Base-by-base conservation (phyloP, 2,329 filamentous ascomycete species). In the Colletotrichum tropicale region DNA sequence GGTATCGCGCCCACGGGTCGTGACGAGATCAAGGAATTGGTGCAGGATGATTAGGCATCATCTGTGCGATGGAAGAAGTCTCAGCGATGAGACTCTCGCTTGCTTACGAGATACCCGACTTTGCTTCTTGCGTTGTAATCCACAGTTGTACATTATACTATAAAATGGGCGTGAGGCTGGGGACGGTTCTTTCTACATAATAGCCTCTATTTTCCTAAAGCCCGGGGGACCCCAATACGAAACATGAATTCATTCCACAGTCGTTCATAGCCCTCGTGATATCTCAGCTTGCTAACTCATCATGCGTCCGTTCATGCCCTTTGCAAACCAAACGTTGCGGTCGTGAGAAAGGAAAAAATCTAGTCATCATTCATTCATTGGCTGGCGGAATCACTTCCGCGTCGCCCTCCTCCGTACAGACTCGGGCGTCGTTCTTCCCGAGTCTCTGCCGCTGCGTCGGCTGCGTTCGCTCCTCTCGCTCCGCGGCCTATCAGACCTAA, bases 11-110 rank as follows among this genome's bases (percentile, higher is more conserved):
- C 85, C 10, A 88, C 85, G 18, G 85, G 85, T 73, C 64, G 73
- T 8, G 91, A 89, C 78, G 91, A 92, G 82, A 93, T 93, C 72
- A 93, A 93, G 82, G 91, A 93, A 82, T 81, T 93, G 79, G 90
- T 93, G 5, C 91, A 93, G 82, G 91, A 93, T 78, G 91, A 93
- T 80, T 91, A 80, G 79, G 77, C 28, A 38, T 62, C 56, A 62
- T 52, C 43, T 21, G n/a, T 21, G 43, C 43, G 43, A 52, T 52
- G n/a, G 43, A 52, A 52, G 43, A 52, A 52, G 43, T 52, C n/a
- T 52, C 48, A 43, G 26, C 66, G 38, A 28, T 65, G 58, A 52
- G 64, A 21, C 52, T 71, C 55, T 71, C 61, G 65, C 66, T 68
- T 75, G 38, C 48, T 62, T 61, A 61, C 60, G 58, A 77, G 72